A percentile compares a stretch with the other conserved stretches of the same genome.
phyloP scores from a whole-genome alignment of 768 basidiomycete species.

The Mycena chlorophos region DNA sequence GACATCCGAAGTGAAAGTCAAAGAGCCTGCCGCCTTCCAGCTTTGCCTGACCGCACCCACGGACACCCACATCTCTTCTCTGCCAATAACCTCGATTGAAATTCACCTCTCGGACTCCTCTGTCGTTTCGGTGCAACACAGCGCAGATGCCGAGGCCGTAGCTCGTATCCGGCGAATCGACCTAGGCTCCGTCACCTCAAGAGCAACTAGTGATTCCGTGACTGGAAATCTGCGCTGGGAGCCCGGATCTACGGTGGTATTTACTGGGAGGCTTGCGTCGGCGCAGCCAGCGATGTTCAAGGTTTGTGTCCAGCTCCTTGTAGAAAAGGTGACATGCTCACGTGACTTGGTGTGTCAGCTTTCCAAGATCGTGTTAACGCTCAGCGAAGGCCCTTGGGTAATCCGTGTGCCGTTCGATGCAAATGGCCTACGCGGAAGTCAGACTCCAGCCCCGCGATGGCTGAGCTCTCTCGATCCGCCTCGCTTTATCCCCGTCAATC shows the following conservation, averaged over 20 bases:
- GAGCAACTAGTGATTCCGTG: constrained; percentile 14
- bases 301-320: constrained; percentile 47
- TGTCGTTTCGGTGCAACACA: constrained; percentile 56
- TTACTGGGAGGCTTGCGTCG: constrained; percentile 61
- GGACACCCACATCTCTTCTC: constrained; percentile 46
- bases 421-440: constrained; percentile 35
- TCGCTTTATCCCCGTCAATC: constrained; percentile 52
- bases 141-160: constrained; percentile 16
- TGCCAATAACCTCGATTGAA: constrained; percentile 62
- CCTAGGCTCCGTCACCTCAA: constrained; percentile 41
- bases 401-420: constrained; percentile 61
- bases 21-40: constrained; percentile 71
- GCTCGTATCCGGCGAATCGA: constrained; percentile 43
- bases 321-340: background rate
- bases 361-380: constrained; percentile 47
- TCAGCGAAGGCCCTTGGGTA: constrained; percentile 66
- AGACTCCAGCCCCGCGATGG: constrained; percentile 48
- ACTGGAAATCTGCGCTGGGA: constrained; percentile 58
- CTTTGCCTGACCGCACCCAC: constrained; percentile 58
- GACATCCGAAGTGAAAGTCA: constrained; percentile 59
- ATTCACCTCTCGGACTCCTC: constrained; percentile 57
- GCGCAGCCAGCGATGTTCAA: constrained; percentile 50
- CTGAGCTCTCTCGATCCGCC: constrained; percentile 54
- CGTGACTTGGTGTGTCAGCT: constrained; percentile 39
- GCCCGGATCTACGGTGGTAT: constrained; percentile 51